Base-by-base conservation (phyloP, 179 eudicot genomes). In the Beta macrorhiza region DNA sequence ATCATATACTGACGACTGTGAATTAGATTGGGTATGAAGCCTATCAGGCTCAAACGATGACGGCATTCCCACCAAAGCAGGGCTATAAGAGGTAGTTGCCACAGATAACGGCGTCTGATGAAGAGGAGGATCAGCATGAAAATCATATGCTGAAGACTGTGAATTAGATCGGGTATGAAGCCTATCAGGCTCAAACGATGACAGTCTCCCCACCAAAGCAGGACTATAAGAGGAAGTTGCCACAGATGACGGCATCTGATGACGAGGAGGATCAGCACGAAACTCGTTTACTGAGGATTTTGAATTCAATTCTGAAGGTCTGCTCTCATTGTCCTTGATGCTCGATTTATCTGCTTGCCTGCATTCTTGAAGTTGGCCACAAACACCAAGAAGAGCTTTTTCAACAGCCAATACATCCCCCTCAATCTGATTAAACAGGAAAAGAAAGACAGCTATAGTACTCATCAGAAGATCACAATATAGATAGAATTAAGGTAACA, bases 381-480 rank as follows among this genome's bases (percentile, higher is more conserved):
- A 87, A 59, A 91, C 91, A 70, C 87, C 89, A 80, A 93, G 37
- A 78, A 93, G 91, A 61, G 91, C 93, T 83, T 83, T 93, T 80
- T 93, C 91, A 75, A 91, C 93, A 45, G 92, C 88, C 74, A 86
- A 58, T 69, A 81, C 77, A 77, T 86, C 86, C 76, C 98, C 98
- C 84, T 91, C 94, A 74, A 93, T 90, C 97, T 93, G 16, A 75
- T 15, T 5, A 73, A 64, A 45, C 11, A 19, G 45, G 63, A 29
- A 37, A 25, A 59, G 5, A 69, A 14, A 71, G 12, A 13, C 10
- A 63, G 3, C 47, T 25, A 59, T 4, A 55, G 32, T 4, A n/a
- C 32, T 71, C 16, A 9, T 71, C 49, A 71, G 5, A n/a, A 42
- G 44, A 12, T 69, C 45, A 19, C 13, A 67, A 29, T 2, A 67